Conservation (phyloP, 306 rosid genomes). For the Hippophae rhamnoides region DNA sequence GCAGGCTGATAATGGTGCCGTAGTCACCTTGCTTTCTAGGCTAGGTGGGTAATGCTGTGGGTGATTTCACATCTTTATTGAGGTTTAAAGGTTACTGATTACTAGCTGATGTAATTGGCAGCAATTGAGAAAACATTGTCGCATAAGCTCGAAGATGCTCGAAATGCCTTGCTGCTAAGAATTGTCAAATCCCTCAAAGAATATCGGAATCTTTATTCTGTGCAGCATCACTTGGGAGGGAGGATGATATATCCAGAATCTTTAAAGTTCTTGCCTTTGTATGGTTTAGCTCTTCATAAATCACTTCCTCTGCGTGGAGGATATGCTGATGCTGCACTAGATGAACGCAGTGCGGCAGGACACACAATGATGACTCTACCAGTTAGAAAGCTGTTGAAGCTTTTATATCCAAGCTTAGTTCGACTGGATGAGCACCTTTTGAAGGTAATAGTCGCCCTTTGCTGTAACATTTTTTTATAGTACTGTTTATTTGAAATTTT, state of each 20-base stretch:
- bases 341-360: conserved; percentile 89
- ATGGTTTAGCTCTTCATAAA: conserved; percentile 79
- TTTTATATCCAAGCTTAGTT: conserved; percentile 75
- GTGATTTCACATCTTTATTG: conserved; percentile 18
- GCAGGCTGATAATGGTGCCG: conserved; percentile 85
- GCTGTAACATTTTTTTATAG: conserved; percentile 7
- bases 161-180: conserved; percentile 65
- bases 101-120: conserved; percentile 40
- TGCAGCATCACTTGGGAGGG: conserved; percentile 85
- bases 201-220: conserved; percentile 82
- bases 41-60: conserved; percentile 44
- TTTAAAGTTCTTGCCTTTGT: conserved; percentile 61
- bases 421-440: conserved; percentile 74
- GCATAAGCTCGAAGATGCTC: conserved; percentile 82
- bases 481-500: conserved; percentile 5
- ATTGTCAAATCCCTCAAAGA: conserved; percentile 79
- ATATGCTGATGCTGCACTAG: conserved; percentile 64
- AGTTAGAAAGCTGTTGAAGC: conserved; percentile 67
- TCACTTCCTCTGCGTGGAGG: conserved; percentile 91
- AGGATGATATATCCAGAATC: conserved; percentile 94
- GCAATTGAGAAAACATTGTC: conserved; percentile 87
- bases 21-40: conserved; percentile 68
- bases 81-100: conserved; percentile 12
- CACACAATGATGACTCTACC: conserved; percentile 79
- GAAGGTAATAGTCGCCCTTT: conserved; percentile 37